Evolutionary conservation across 805 yeast genomes (phyloP), one percentile per base, ranked within the genome.

Genomic region (Nakazawaea ishiwadae): DNA sequence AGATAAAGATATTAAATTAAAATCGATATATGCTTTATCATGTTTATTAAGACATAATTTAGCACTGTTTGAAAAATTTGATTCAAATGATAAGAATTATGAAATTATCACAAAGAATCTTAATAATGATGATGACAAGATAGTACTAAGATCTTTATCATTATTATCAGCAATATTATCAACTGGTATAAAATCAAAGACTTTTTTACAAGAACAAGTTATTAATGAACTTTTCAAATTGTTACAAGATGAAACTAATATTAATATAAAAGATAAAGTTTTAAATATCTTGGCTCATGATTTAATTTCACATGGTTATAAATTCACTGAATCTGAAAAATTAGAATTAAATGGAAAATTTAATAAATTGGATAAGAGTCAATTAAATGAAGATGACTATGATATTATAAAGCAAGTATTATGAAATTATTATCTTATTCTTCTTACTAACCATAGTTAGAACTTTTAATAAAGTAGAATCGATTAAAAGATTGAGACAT

Each of bases 1-100:
- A 10, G 44, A 37, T 3, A 56, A 59, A 17, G 56, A 48, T 3
- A 73, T 78, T 20, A 66, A 73, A 39, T 59, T 74, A 26, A 90
- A 90, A 57, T 79, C 87, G 0, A 55, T 89, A 20, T 86, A 84
- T 56, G 96, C 97, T 0, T 61, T 91, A 14, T 75, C 95, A 0
- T 79, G 82, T 30, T 66, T 81, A 11, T 60, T 88, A 5, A 77
- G 95, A 54, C 90, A 91, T 62, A 81, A 78, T 54, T 60, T 64
- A 20, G 63, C 62, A 0, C 82, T 79, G 3, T 78, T 77, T 44
- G 61, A 65, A 4, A 56, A 66, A 46, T 91, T 93, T 52, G 74
- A 66, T 31, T 57, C 65, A 23, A 49, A 59, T 4, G 58, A 73
- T 14, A 97, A 18, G 10, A 40, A 40, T 31, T 40, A 24, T 19